phyloP scores from a whole-genome alignment of 2,329 filamentous ascomycete genomes.

The Taxawa tesnikishii region DNA sequence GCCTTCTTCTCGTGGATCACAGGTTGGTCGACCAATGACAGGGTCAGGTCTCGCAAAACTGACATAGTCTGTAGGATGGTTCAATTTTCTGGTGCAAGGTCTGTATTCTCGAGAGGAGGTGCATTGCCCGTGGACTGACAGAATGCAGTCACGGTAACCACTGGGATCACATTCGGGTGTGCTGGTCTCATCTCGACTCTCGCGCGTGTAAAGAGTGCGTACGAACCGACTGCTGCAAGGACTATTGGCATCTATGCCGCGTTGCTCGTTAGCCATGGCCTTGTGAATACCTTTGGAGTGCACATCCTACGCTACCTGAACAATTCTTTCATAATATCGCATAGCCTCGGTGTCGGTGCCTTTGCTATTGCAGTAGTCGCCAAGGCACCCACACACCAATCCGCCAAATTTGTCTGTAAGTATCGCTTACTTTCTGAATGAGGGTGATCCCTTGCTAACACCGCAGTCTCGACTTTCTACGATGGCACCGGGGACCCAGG shows the following conservation, averaged over 20 bases:
- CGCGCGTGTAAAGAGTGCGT: slow-evolving; percentile 31
- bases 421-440: background rate
- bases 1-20: slow-evolving; percentile 36
- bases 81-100: slow-evolving; percentile 34
- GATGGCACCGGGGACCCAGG: slow-evolving; percentile 42
- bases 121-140: background rate
- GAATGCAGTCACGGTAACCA: slow-evolving; percentile 30
- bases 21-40: slow-evolving; percentile 22
- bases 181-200: slow-evolving; percentile 34
- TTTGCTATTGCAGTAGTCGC: slow-evolving; percentile 45
- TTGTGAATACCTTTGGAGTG: slow-evolving; percentile 47
- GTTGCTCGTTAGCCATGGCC: slow-evolving; percentile 40
- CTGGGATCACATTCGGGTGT: slow-evolving; percentile 34
- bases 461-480: slow-evolving; percentile 31
- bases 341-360: slow-evolving; percentile 39
- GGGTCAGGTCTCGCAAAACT: background rate
- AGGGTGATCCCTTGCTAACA: slow-evolving; percentile 2
- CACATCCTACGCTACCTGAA: slow-evolving; percentile 44
- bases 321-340: slow-evolving; percentile 43
- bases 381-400: slow-evolving; percentile 44
- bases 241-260: slow-evolving; percentile 50
- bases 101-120: slow-evolving; percentile 7
- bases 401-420: slow-evolving; percentile 39
- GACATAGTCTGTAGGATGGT: slow-evolving; percentile 10
- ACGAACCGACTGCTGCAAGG: slow-evolving; percentile 30